Base-by-base conservation (phyloP, 2,329 filamentous ascomycete species). In the Pezicula carpinea region DNA sequence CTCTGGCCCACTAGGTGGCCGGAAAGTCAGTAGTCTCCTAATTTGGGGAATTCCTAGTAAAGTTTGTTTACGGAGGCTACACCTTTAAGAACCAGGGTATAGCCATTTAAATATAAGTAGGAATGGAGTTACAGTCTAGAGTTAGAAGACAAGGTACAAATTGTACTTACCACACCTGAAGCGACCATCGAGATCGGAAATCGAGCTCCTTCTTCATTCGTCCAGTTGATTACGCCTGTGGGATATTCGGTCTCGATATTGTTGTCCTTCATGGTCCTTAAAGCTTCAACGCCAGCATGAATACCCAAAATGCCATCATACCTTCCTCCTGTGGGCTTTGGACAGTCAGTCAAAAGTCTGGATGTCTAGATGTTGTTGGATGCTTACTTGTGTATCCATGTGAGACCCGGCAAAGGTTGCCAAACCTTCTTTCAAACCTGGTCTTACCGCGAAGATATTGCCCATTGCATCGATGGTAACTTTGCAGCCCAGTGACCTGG, bases 251-350 rank as follows among this genome's bases (percentile, higher is more conserved):
- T 91, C 59, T 85, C 76, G 2, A 85, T 70, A 18, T 77, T 70
- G 51, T 83, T 77, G 15, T 91, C 87, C 5, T 82, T 73, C 38
- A 95, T 69, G 0, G 81, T 75, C 49, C 74, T 78, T 13, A 93
- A 68, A 63, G 86, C 82, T 66, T 93, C 88, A 0, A 93, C 71
- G 0, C 82, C 88, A 1, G 87, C 80, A 19, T 79, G 73, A 5
- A 93, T 76, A 6, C 88, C 88, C 0, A 93, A 66, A 26, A 92
- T 89, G 0, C 88, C 88, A 59, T 90, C 86, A 51, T 90, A 89
- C 21, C 85, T 68, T 0, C 84, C 85, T 1, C 84, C 85, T 0
- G 66, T 68, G 2, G 80, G 79, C 57, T 84, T 76, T 81, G 53
- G 83, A 80, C 1, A 83, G 62, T 60, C 88, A 82, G 3, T 76